Evolutionary conservation across 768 basidiomycete genomes (phyloP).

Genomic region (Boletus reticulatus): DNA sequence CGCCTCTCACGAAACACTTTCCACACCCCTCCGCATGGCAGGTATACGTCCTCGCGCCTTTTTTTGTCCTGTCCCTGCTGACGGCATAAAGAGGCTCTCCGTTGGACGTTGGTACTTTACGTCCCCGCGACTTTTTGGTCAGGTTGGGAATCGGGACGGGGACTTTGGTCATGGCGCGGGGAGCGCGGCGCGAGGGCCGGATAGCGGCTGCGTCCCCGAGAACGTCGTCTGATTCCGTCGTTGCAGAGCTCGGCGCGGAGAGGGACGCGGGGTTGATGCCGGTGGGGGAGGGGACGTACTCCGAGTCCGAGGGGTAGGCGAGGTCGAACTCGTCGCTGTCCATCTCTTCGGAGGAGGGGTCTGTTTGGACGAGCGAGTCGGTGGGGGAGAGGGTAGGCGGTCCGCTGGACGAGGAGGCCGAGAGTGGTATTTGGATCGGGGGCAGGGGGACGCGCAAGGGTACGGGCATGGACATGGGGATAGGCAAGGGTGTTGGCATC

Average conservation of each 20-base stretch:
- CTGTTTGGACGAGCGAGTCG: neutral
- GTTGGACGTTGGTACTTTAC: slow-evolving; percentile 44
- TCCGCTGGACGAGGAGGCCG: neutral
- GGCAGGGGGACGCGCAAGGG: neutral
- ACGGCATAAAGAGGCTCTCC: slow-evolving; percentile 20
- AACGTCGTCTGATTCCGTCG: neutral
- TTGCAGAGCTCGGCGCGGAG: neutral
- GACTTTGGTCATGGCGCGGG: slow-evolving; percentile 28
- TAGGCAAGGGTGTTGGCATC: neutral
- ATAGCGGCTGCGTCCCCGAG: neutral
- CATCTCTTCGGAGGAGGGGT: slow-evolving; percentile 14
- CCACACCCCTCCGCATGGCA: slow-evolving; percentile 72
- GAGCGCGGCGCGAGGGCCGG: slow-evolving; percentile 22
- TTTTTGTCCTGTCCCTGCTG: slow-evolving; percentile 34
- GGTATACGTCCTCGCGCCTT: slow-evolving; percentile 47
- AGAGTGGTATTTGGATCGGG: slow-evolving; percentile 5
- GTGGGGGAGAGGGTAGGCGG: neutral
- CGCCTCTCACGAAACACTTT: slow-evolving; percentile 75
- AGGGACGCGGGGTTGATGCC: slow-evolving; percentile 11
- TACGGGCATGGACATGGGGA: neutral
- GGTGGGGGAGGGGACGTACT: slow-evolving; percentile 14
- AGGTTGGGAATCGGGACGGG: slow-evolving; percentile 49
- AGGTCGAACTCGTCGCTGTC: slow-evolving; percentile 19
- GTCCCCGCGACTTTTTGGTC: slow-evolving; percentile 48
- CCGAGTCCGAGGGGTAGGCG: slow-evolving; percentile 23